These are phyloP conservation scores for Fraxinus paxiana DNA, from an alignment of 305 asterid genomes.

Conservation along the genomic window DNA sequence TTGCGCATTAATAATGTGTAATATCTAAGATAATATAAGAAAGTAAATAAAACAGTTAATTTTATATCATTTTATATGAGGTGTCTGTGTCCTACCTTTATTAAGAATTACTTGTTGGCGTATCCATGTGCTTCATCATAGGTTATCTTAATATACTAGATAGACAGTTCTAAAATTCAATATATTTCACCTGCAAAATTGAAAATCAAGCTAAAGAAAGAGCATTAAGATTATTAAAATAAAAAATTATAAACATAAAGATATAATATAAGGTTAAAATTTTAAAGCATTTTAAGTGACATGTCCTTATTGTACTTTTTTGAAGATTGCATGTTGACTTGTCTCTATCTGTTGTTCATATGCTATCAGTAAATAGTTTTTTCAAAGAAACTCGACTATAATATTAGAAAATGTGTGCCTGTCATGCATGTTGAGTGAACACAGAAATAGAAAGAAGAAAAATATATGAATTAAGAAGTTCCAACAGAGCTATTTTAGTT, in stretches of 20 bases:
- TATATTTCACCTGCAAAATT: background rate
- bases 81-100: background rate
- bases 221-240: background rate
- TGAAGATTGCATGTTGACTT: background rate
- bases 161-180: background rate
- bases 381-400: background rate
- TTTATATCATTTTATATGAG: background rate
- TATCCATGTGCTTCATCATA: background rate
- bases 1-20: background rate
- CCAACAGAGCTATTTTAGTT: background rate
- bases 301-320: background rate
- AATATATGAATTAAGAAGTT: background rate
- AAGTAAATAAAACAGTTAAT: background rate
- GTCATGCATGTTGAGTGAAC: background rate
- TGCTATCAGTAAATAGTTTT: background rate
- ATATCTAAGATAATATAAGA: background rate
- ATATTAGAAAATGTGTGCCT: background rate
- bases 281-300: background rate
- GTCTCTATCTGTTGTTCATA: background rate
- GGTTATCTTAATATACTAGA: background rate
- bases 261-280: background rate
- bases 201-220: background rate
- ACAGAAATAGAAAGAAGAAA: background rate
- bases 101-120: background rate
- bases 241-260: background rate